Conservation (phyloP, 2,329 filamentous ascomycete species). For the Pyricularia grisea region DNA sequence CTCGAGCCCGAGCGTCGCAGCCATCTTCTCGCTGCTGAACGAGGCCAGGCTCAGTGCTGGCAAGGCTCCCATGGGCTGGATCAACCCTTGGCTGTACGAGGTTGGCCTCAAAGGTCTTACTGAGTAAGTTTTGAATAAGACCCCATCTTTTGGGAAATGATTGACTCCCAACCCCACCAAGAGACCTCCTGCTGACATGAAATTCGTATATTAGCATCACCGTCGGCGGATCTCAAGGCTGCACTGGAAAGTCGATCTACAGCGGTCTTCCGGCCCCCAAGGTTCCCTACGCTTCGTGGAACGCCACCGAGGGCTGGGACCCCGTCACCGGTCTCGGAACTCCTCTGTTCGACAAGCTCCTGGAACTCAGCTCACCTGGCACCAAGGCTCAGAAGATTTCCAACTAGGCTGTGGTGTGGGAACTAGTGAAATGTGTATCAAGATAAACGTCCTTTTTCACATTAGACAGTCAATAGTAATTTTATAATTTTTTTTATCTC, state of each 20-base stretch:
- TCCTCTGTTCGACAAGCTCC: conserved; percentile 9
- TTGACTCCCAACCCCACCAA: neutral
- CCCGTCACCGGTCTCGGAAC: conserved; percentile 9
- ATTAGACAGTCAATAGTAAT: neutral
- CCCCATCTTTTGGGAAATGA: neutral
- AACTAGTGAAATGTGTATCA: neutral
- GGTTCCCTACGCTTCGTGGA: conserved; percentile 8
- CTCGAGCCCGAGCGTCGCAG: conserved; percentile 42
- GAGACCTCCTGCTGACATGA: neutral
- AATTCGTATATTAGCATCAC: conserved; percentile 5
- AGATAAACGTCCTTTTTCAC: neutral
- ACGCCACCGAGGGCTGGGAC: conserved; percentile 10
- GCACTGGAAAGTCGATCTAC: neutral
- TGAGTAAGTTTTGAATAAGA: conserved; percentile 6
- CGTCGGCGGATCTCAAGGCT: conserved; percentile 7
- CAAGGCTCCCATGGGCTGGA: conserved; percentile 40
- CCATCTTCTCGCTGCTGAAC: conserved; percentile 44
- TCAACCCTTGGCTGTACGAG: conserved; percentile 39
- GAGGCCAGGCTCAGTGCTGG: conserved; percentile 38
- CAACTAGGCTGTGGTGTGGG: neutral
- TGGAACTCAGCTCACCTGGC: conserved; percentile 4
- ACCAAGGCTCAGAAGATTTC: neutral
- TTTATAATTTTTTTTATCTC: neutral
- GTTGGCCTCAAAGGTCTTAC: conserved; percentile 2
- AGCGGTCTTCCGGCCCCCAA: neutral